These are phyloP conservation scores for Arthroderma sp. DNA, from an alignment of 2,329 filamentous ascomycete species.

Conservation along the genomic window DNA sequence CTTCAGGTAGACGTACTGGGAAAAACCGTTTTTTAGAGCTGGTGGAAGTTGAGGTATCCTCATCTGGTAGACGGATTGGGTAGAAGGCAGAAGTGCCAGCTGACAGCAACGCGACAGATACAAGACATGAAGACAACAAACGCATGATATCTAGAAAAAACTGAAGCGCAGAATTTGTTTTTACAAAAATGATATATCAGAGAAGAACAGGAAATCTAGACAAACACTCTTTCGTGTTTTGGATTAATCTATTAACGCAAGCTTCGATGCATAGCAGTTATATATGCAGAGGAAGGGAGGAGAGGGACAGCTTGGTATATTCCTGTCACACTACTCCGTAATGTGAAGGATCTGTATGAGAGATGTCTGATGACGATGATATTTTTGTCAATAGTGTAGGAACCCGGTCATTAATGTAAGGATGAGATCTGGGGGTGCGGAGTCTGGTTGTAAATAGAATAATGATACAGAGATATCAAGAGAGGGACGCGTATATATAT, in stretches of 20 bases:
- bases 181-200: no score
- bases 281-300: background rate
- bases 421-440: no score
- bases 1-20: conserved; percentile 4
- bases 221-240: background rate
- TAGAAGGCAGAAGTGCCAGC: conserved; percentile 30
- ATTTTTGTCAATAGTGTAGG: no score
- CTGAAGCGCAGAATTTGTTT: conserved; percentile 1
- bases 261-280: background rate
- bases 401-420: no score
- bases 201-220: conserved; percentile 4
- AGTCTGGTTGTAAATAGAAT: no score
- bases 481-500: no score
- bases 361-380: no score
- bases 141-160: conserved; percentile 20
- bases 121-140: conserved; percentile 22
- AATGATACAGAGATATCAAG: no score
- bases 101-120: conserved; percentile 20
- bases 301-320: background rate
- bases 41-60: conserved; percentile 8
- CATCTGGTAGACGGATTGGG: conserved; percentile 20
- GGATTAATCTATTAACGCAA: background rate
- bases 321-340: background rate
- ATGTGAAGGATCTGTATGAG: no score
- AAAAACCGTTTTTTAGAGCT: conserved; percentile 7